A percentile compares a stretch with the other conserved stretches of the same genome.
Evolutionary conservation across 169 alveolate genomes (phyloP).

Genomic region (Plasmodium gallinaceum): DNA sequence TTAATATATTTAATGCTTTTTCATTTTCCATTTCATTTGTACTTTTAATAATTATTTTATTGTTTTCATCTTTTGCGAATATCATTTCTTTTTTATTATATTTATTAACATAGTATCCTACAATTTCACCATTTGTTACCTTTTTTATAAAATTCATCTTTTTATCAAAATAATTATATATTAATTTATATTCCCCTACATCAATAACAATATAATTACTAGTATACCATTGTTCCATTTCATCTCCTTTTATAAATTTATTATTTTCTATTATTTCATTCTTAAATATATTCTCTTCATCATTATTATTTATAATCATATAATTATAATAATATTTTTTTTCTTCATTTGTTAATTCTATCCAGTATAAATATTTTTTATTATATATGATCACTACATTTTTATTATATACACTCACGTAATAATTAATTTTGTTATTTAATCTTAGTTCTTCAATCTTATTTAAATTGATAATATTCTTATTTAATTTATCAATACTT

Average conservation of each 20-base stretch:
- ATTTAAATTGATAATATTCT: neutral
- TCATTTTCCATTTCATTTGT: neutral
- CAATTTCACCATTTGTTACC: conserved; percentile 1
- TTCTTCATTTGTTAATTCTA: conserved; percentile 32
- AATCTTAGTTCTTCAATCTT: conserved; percentile 31
- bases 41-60: conserved; percentile 24
- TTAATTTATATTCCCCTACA: neutral
- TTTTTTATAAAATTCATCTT: conserved; percentile 22
- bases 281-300: neutral
- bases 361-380: conserved; percentile 34
- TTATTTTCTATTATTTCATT: neutral
- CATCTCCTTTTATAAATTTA: conserved; percentile 24
- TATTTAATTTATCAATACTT: conserved; percentile 1
- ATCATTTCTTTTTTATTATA: conserved; percentile 35
- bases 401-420: conserved; percentile 5
- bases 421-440: neutral
- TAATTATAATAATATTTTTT: conserved; percentile 22
- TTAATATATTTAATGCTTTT: conserved; percentile 2
- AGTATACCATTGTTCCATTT: conserved; percentile 22
- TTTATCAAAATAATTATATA: conserved; percentile 17
- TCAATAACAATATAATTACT: conserved; percentile 28
- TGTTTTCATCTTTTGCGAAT: conserved; percentile 28
- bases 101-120: conserved; percentile 56
- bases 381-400: conserved; percentile 52
- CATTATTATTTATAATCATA: conserved; percentile 3